These are phyloP conservation scores for Diutina rugosa DNA, from an alignment of 1,139 yeast genomes.

Conservation along the genomic window DNA sequence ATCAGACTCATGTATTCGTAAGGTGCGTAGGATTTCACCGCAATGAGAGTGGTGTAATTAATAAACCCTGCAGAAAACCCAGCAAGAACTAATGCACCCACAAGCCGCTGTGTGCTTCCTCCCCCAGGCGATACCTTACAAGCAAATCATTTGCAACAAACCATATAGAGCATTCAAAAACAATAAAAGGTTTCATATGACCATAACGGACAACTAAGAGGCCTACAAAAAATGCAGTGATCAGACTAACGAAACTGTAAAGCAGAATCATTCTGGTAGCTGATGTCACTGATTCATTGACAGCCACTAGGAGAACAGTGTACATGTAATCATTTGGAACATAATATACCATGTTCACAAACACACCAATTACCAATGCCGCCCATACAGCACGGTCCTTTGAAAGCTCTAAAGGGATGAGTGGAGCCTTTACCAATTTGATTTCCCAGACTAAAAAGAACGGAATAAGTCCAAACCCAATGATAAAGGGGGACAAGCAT, in stretches of 20 bases:
- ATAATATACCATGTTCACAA: background rate
- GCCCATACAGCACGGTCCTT: slow-evolving; percentile 2
- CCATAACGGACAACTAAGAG: background rate
- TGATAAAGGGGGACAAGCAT: slow-evolving; percentile 1
- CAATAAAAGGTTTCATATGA: background rate
- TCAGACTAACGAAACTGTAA: slow-evolving; percentile 51
- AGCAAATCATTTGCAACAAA: slow-evolving; percentile 2
- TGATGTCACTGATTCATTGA: slow-evolving; percentile 42
- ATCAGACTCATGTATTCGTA: slow-evolving; percentile 2
- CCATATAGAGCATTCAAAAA: slow-evolving; percentile 5
- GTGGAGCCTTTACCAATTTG: background rate
- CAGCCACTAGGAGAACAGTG: slow-evolving; percentile 50
- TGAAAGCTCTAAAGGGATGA: background rate
- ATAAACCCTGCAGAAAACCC: slow-evolving; percentile 2
- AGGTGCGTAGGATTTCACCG: background rate
- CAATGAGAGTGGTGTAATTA: background rate
- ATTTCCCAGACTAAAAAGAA: slow-evolving; percentile 1
- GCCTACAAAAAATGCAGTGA: slow-evolving; percentile 37
- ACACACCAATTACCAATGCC: background rate
- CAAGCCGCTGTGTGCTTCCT: background rate
- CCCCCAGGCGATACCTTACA: background rate
- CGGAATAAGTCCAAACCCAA: background rate
- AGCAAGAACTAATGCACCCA: background rate
- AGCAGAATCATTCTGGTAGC: slow-evolving; percentile 56
- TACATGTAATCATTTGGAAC: slow-evolving; percentile 23